These are phyloP conservation scores for Wickerhamomyces sp. DNA, from an alignment of 1,139 yeast species.

Conservation along the genomic window DNA sequence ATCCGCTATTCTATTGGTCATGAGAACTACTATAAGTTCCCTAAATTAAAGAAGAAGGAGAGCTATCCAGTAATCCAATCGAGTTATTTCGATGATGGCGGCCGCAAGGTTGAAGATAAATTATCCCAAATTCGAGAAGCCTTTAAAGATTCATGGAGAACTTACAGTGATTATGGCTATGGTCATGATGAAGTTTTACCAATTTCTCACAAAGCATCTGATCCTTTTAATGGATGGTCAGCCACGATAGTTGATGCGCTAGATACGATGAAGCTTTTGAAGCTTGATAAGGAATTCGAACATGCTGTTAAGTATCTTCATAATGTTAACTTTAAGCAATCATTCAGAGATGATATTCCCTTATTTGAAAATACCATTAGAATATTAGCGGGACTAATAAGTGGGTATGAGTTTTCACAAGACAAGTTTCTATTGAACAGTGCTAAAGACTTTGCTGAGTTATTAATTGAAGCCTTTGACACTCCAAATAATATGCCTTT, in stretches of 20 bases:
- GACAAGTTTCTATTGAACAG: constrained; percentile 50
- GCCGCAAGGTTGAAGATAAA: constrained; percentile 30
- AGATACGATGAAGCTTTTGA: constrained; percentile 66
- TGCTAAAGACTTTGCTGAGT: constrained; percentile 63
- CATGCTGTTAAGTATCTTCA: constrained; percentile 49
- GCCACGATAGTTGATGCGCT: constrained; percentile 60
- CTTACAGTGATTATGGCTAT: constrained; percentile 57
- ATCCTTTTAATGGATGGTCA: constrained; percentile 46
- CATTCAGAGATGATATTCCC: constrained; percentile 43
- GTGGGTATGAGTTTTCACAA: constrained; percentile 62
- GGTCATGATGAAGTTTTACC: constrained; percentile 61
- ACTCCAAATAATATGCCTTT: constrained; percentile 68
- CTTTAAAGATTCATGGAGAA: constrained; percentile 54
- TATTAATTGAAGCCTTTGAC: constrained; percentile 64
- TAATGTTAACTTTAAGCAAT: constrained; percentile 46
- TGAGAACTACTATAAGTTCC: constrained; percentile 27
- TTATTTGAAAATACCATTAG: constrained; percentile 71
- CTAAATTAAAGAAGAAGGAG: constrained; percentile 13
- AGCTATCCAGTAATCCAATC: constrained; percentile 29
- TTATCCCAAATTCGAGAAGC: constrained; percentile 45
- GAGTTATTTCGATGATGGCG: constrained; percentile 24
- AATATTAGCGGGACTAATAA: constrained; percentile 66
- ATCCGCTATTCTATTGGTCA: constrained; percentile 29
- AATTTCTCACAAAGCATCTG: constrained; percentile 26
- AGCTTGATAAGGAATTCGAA: constrained; percentile 46